Evolutionary conservation across 176 grass and related monocot species (phyloP).

Genomic region (Carex myosuroides): DNA sequence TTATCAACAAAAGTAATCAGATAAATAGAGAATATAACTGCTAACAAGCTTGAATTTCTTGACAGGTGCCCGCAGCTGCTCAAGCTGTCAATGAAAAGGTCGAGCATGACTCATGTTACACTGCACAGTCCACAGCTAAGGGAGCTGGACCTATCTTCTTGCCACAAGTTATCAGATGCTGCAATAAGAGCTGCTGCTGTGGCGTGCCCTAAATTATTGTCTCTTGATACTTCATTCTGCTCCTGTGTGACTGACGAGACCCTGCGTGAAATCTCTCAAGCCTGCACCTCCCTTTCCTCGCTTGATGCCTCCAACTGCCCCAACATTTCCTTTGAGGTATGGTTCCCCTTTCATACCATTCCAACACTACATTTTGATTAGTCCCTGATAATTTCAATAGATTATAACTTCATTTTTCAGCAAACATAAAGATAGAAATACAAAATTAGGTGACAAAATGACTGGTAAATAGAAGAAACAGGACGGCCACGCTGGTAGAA

Average conservation of each 20-base stretch:
- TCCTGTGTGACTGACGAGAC: constrained; percentile 90
- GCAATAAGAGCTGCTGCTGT: constrained; percentile 78
- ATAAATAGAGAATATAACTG: background rate
- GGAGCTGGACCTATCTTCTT: constrained; percentile 72
- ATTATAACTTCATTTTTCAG: background rate
- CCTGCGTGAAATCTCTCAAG: constrained; percentile 65
- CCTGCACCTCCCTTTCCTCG: constrained; percentile 61
- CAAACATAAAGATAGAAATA: background rate
- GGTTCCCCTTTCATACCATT: constrained; percentile 10
- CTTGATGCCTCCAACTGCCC: constrained; percentile 88
- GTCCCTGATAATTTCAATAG: background rate
- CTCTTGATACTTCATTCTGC: constrained; percentile 82
- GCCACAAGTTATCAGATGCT: constrained; percentile 90
- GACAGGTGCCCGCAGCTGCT: constrained; percentile 75
- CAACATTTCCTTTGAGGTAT: constrained; percentile 94
- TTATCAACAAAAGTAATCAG: constrained; percentile 14
- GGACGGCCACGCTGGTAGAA: background rate
- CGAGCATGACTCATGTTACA: constrained; percentile 81
- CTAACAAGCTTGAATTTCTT: background rate
- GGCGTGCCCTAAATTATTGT: constrained; percentile 54
- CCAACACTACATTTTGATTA: background rate
- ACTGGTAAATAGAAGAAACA: background rate
- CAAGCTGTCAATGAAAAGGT: constrained; percentile 63
- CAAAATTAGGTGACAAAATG: background rate
- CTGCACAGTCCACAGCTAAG: constrained; percentile 74